Base-by-base conservation (phyloP, 345 rosid genomes). In the Eucalyptus curtisii region DNA sequence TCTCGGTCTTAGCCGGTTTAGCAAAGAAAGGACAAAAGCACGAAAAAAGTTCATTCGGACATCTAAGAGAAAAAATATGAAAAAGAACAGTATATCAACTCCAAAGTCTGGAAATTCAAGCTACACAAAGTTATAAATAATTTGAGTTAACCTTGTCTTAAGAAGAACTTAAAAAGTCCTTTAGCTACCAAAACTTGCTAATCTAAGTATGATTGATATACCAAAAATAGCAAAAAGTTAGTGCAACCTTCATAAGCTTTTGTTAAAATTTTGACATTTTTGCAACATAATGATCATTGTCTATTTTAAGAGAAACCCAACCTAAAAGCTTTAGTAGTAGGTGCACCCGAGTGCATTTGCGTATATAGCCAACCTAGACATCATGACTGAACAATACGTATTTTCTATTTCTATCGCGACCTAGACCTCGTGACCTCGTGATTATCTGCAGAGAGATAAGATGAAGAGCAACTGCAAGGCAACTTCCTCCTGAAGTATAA, bases 1-100 rank as follows among this genome's bases (percentile, higher is more conserved):
- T 92, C 59, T 87, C 92, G 20, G 44, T 87, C 86, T 89, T 88
- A 48, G 91, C 94, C 94, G 92, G 90, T 91, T 90, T 42, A 91
- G 87, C 61, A 59, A 90, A 30, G 52, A 81, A 57, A 85, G 61
- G 45, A 53, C 66, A 81, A 40, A 79, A 59, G 12, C 31, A 47
- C 45, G 55, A 48, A 49, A 64, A 52, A 47, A 37, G 47, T 17
- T 47, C 47, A 30, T 24, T 31, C 50, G 30, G 53, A 0, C 31
- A 49, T 30, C 53, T 17, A 40, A 86, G 68, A 24, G 57, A 7
- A 52, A 19, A 52, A 52, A 7, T 52, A 52, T 52, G 57, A 52
- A 52, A 52, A 52, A 52, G 24, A 52, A 52, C 57, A 52, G 57
- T 19, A 52, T 52, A 52, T 55, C 27, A 27, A 59, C 31, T 59